A percentile compares a stretch with the other conserved stretches of the same genome.
These are phyloP conservation scores for Agaricus blazei DNA, from an alignment of 768 basidiomycete genomes.

Conservation along the genomic window DNA sequence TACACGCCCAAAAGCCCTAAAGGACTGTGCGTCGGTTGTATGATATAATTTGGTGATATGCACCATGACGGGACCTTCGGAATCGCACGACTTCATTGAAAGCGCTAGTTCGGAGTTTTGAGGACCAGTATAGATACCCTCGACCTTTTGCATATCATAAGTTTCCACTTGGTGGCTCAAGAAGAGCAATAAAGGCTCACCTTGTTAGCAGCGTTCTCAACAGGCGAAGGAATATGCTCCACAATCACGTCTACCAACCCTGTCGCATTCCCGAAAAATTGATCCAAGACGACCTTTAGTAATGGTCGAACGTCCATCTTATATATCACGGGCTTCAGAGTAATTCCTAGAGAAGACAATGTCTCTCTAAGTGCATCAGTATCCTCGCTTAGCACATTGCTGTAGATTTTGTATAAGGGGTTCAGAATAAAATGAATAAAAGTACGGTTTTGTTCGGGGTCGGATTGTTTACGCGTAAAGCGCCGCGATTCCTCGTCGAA, in stretches of 20 bases:
- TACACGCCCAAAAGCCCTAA: slow-evolving; percentile 93
- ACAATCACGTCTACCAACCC: slow-evolving; percentile 93
- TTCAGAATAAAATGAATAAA: slow-evolving; percentile 97
- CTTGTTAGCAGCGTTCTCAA: slow-evolving; percentile 54
- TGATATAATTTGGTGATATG: slow-evolving; percentile 95
- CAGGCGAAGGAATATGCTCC: slow-evolving; percentile 84
- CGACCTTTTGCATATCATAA: slow-evolving; percentile 41
- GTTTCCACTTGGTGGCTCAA: background rate
- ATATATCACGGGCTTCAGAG: slow-evolving; percentile 88
- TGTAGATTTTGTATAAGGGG: slow-evolving; percentile 96
- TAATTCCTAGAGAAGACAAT: slow-evolving; percentile 70
- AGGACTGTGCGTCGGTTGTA: slow-evolving; percentile 93
- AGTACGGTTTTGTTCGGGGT: slow-evolving; percentile 73
- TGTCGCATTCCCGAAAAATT: slow-evolving; percentile 90
- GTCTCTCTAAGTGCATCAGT: slow-evolving; percentile 84
- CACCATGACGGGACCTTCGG: slow-evolving; percentile 86
- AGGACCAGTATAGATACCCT: slow-evolving; percentile 85
- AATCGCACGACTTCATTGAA: slow-evolving; percentile 78
- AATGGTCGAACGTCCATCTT: slow-evolving; percentile 98
- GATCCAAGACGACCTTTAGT: slow-evolving; percentile 87
- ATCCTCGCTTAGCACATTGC: slow-evolving; percentile 90
- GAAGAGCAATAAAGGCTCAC: slow-evolving; percentile 26
- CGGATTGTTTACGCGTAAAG: slow-evolving; percentile 81
- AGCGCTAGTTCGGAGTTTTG: slow-evolving; percentile 73
- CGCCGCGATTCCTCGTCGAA: slow-evolving; percentile 81